Percentiles rank a stretch among this genome's conserved stretches.
phyloP scores from a whole-genome alignment of 148 eudicot species.

The Amaranthus hypochondriacus region DNA sequence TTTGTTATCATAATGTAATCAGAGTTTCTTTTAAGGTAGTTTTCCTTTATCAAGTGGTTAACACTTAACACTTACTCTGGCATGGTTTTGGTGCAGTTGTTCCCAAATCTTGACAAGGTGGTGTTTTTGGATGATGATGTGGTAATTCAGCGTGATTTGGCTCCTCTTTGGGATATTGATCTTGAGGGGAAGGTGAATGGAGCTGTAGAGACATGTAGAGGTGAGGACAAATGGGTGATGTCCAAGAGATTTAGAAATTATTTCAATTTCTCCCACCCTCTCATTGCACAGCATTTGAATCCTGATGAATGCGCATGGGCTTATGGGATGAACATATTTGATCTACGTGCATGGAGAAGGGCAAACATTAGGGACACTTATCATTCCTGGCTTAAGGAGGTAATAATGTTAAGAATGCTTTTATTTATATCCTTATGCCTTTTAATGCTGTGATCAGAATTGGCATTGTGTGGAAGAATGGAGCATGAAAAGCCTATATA shows the following conservation, averaged over 20 bases:
- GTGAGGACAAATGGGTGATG: constrained; percentile 96
- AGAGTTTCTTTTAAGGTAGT: neutral
- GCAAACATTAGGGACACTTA: constrained; percentile 80
- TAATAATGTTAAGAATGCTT: constrained; percentile 14
- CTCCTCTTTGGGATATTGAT: constrained; percentile 92
- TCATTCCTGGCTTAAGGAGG: constrained; percentile 97
- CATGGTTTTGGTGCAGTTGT: constrained; percentile 52
- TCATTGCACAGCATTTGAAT: constrained; percentile 65
- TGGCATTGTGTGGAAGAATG: neutral
- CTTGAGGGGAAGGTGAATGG: constrained; percentile 94
- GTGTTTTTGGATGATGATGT: constrained; percentile 95
- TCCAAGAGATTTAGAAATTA: constrained; percentile 84
- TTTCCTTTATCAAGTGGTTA: neutral
- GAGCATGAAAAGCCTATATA: neutral
- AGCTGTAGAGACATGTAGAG: constrained; percentile 98
- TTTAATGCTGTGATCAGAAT: neutral
- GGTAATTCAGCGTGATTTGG: constrained; percentile 86
- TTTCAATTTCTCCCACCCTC: constrained; percentile 97
- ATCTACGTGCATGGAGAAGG: constrained; percentile 85
- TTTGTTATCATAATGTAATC: neutral
- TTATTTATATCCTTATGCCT: neutral
- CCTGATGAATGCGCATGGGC: constrained; percentile 99
- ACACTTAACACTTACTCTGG: neutral
- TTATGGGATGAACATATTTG: constrained; percentile 97
- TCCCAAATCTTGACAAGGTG: constrained; percentile 88